Evolutionary conservation across 2,329 filamentous ascomycete species (phyloP), one percentile per base, ranked within the genome.

Genomic region (Endothia cerciana): DNA sequence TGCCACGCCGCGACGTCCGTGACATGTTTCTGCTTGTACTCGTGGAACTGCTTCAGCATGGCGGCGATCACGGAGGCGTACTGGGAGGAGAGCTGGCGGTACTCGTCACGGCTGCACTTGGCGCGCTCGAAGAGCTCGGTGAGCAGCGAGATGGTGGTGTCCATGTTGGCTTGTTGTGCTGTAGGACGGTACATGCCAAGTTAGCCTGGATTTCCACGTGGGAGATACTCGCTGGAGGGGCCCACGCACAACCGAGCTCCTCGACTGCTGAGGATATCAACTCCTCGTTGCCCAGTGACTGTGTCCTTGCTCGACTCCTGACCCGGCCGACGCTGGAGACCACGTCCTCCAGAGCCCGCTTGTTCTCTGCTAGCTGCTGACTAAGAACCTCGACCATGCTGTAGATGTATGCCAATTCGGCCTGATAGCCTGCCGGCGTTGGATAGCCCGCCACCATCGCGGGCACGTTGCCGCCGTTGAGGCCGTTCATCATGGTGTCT

Each of bases 341-440:
- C 57, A 90, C 88, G 33, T 88, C 85, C 69, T 88, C 85, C n/a
- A 87, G 85, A 45, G 85, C 83, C 51, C 83, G 81, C 70, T 85
- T 81, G 73, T 88, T 89, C 61, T 88, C 85, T 15, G 86, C 83
- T 38, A 90, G 80, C 73, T 89, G 85, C 41, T 85, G 83, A 71
- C 87, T 88, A 58, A 90, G 80, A 73, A 89, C 86, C 72, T 90
- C 88, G 13, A 90, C 87, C 84, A 90, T 87, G 70, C 82, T 81
- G 73, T 89, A 89, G 72, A 90, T 88, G 76, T 88, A 87, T 73
- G 88, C 89, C 67, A 90, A 82, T 75, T 90, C 88, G 62, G 87
- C 84, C 75, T 90, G 87, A 74, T 90, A 87, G 58, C 87, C 87
- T 22, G 87, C 88, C n/a, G 87, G 87, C 19, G 85, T 88, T 17